Conservation (phyloP, 2,329 filamentous ascomycete genomes). For the Rutstroemia sydowiana region DNA sequence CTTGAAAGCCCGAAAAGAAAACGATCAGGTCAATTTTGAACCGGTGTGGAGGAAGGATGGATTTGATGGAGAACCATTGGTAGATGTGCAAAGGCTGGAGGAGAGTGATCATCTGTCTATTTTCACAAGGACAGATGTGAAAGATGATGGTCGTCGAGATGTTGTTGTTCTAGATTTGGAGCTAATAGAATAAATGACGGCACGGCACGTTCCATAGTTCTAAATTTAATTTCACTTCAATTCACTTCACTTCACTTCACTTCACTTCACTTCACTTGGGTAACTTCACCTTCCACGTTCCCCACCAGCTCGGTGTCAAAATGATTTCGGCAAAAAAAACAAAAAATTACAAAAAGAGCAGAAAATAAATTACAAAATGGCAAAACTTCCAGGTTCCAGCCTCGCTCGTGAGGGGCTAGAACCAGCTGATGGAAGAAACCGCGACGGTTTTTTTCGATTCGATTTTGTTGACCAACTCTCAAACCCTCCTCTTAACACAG, state of each 20-base stretch:
- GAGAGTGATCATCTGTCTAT: slow-evolving; percentile 18
- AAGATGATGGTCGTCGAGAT: slow-evolving; percentile 5
- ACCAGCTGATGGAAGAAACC: no score
- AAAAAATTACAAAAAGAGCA: no score
- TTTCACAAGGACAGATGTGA: slow-evolving; percentile 17
- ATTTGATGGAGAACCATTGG: slow-evolving; percentile 23
- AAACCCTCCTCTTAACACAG: no score
- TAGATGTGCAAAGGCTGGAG: slow-evolving; percentile 20
- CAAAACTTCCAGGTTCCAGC: background rate
- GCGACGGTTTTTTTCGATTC: background rate
- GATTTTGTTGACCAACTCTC: no score
- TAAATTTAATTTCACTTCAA: no score
- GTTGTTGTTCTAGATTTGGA: slow-evolving; percentile 21
- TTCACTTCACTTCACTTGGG: no score
- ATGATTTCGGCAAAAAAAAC: no score
- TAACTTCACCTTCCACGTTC: no score
- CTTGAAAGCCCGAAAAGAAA: slow-evolving; percentile 9
- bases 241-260: no score
- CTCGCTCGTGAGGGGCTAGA: no score
- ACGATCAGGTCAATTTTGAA: slow-evolving; percentile 10
- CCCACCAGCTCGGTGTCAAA: no score
- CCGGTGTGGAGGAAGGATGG: slow-evolving; percentile 17
- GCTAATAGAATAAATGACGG: background rate
- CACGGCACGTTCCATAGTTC: background rate
- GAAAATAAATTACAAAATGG: background rate